Evolutionary conservation across 116 monocot species (phyloP), one percentile per base, ranked within the genome.

Genomic region (Dioscorea cayenensis): DNA sequence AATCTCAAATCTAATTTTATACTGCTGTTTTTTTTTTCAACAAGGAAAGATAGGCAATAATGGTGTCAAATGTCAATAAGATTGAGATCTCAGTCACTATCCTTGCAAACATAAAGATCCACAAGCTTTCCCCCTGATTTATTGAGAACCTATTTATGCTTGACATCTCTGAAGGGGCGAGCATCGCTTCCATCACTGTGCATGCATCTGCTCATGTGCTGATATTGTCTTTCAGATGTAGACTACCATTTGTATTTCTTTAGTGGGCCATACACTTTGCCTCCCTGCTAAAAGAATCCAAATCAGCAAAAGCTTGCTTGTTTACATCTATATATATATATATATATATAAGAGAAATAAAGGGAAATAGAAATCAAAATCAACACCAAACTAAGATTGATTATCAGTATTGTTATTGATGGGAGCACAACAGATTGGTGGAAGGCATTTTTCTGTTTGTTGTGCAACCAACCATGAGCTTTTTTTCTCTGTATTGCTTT

Each of bases 241-340:
- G 55, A 55, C 55, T 55, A n/a, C 55, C 55, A 55, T 55, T 23
- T 50, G 13, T 69, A 27, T 49, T 51, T 14, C n/a, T 25, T 21
- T 12, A 28, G 50, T 69, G 49, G 69, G 49, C 69, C 67, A 67
- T 48, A 67, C 14, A 14, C 22, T 27, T 50, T 19, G 9, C 21
- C 50, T 51, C 6, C 50, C 9, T n/a, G 55, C 16, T 55, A 38
- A 50, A 51, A 69, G 21, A 51, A 69, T 69, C 51, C 51, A 22
- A 50, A 69, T 69, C 69, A 69, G 14, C 14, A 69, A 69, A 69
- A 49, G 69, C 69, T 55, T 55, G 55, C n/a, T 5, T 16, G 55
- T 18, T 55, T 55, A 10, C 8, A 43, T 55, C 16, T 52, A 32
- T 32, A 32, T 32, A 32, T 32, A 32, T 32, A 32, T 32, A 32